A percentile compares a stretch with the other conserved stretches of the same genome.
Conservation (phyloP, 768 basidiomycete species). For the Russula dissimulans region DNA sequence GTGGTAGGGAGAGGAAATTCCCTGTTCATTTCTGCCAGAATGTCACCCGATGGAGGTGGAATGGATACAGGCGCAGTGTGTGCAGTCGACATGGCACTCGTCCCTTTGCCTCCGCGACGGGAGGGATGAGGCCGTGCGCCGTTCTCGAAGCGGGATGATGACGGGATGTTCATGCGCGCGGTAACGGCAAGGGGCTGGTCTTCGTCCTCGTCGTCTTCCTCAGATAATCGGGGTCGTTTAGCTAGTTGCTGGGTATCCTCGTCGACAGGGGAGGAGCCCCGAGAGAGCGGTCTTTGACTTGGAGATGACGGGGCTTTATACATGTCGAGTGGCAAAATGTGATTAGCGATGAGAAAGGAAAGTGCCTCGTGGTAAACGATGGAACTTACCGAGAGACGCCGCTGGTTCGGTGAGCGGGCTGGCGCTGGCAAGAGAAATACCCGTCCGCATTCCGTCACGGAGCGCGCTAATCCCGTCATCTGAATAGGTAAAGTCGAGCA, state of each 20-base stretch:
- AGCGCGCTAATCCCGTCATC: slow-evolving; percentile 63
- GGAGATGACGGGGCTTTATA: slow-evolving; percentile 26
- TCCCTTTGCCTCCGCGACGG: slow-evolving; percentile 45
- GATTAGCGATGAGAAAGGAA: slow-evolving; percentile 17
- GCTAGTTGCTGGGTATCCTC: slow-evolving; percentile 48
- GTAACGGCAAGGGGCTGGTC: slow-evolving; percentile 27
- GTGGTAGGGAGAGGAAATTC: slow-evolving; percentile 38
- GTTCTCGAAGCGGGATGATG: slow-evolving; percentile 12
- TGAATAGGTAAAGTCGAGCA: slow-evolving; percentile 72
- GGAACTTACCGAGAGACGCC: slow-evolving; percentile 44
- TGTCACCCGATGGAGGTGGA: slow-evolving; percentile 32
- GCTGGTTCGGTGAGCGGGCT: slow-evolving; percentile 38
- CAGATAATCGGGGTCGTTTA: slow-evolving; percentile 22
- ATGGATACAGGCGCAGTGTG: slow-evolving; percentile 44
- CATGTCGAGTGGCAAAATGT: slow-evolving; percentile 8
- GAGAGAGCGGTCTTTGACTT: slow-evolving; percentile 18
- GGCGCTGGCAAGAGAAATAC: slow-evolving; percentile 41
- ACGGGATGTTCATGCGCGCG: slow-evolving; percentile 23
- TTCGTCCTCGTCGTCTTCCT: slow-evolving; percentile 20
- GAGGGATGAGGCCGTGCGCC: slow-evolving; percentile 27
- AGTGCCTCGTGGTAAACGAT: slow-evolving; percentile 18
- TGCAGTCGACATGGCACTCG: slow-evolving; percentile 50
- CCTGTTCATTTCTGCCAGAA: slow-evolving; percentile 31
- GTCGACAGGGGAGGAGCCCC: slow-evolving; percentile 35
- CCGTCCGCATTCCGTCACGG: slow-evolving; percentile 58